Percentiles rank a stretch among this genome's conserved stretches.
Conservation (phyloP, 176 grass and related monocot species). For the Melocanna baccifera region DNA sequence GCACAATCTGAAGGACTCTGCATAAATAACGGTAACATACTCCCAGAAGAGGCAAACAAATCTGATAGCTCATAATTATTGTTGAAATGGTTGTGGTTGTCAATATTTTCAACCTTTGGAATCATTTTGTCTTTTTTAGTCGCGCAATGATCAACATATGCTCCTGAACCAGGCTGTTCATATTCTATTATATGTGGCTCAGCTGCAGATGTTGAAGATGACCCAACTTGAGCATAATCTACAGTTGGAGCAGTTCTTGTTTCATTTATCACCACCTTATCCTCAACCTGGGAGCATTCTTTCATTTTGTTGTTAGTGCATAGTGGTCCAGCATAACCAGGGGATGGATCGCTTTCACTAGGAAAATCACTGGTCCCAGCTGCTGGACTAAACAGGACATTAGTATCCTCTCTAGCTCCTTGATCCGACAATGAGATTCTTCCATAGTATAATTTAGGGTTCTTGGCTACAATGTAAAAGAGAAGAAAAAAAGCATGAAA, state of each 20-base stretch:
- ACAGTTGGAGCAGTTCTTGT: not conserved
- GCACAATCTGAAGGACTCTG: constrained; percentile 2
- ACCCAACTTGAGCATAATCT: constrained; percentile 1
- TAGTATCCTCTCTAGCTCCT: constrained; percentile 17
- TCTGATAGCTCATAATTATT: not conserved
- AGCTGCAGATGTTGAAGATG: not conserved
- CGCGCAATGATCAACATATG: not conserved
- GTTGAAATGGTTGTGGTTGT: not conserved
- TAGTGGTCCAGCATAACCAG: not conserved
- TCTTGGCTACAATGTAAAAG: not conserved
- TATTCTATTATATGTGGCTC: constrained; percentile 2
- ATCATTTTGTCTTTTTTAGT: not conserved
- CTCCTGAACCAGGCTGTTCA: constrained; percentile 2
- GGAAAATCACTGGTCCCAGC: not conserved
- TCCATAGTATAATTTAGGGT: not conserved
- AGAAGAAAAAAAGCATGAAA: constrained; percentile 4
- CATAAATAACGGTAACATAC: not conserved
- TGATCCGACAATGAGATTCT: not conserved
- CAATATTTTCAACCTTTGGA: not conserved
- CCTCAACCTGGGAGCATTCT: constrained; percentile 18
- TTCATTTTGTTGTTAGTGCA: not conserved
- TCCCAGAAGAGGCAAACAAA: constrained; percentile 16
- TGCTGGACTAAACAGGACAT: not conserved
- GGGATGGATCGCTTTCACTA: not conserved
- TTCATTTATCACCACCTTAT: constrained; percentile 23